A percentile compares a stretch with the other conserved stretches of the same genome.
phyloP scores from a whole-genome alignment of 2,329 filamentous ascomycete genomes.

The Stachybotrys echinatus region DNA sequence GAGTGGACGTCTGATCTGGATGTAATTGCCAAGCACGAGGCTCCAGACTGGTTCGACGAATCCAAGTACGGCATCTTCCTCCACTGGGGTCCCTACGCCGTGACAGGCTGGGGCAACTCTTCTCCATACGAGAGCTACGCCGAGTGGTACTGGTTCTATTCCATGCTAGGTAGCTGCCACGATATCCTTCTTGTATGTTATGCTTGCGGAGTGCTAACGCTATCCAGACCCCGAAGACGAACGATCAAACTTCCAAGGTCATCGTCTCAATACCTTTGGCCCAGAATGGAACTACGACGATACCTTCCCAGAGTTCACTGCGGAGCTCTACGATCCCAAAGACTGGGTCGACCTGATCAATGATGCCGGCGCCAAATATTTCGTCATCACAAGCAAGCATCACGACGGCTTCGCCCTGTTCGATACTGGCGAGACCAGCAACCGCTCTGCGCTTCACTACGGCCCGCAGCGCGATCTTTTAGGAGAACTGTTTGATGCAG shows the following conservation, averaged over 20 bases:
- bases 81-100: conserved; percentile 52
- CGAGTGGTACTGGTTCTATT: conserved; percentile 48
- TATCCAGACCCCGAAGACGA: conserved; percentile 16
- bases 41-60: conserved; percentile 49
- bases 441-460: conserved; percentile 34
- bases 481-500: conserved; percentile 32
- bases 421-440: conserved; percentile 24
- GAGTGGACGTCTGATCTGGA: conserved; percentile 27
- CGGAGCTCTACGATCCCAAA: conserved; percentile 40
- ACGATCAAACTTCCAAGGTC: conserved; percentile 20
- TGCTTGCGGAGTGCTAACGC: conserved; percentile 17
- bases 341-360: conserved; percentile 48
- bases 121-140: conserved; percentile 33
- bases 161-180: conserved; percentile 33
- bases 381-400: conserved; percentile 40
- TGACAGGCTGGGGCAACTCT: conserved; percentile 49
- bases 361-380: conserved; percentile 44
- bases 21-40: conserved; percentile 31
- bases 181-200: conserved; percentile 31
- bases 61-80: conserved; percentile 57
- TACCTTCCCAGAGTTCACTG: conserved; percentile 47
- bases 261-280: conserved; percentile 38
- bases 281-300: conserved; percentile 48
- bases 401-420: conserved; percentile 41
- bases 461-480: conserved; percentile 22